phyloP scores from a whole-genome alignment of 1,139 yeast genomes.

The Wickerhamomyces sp. region DNA sequence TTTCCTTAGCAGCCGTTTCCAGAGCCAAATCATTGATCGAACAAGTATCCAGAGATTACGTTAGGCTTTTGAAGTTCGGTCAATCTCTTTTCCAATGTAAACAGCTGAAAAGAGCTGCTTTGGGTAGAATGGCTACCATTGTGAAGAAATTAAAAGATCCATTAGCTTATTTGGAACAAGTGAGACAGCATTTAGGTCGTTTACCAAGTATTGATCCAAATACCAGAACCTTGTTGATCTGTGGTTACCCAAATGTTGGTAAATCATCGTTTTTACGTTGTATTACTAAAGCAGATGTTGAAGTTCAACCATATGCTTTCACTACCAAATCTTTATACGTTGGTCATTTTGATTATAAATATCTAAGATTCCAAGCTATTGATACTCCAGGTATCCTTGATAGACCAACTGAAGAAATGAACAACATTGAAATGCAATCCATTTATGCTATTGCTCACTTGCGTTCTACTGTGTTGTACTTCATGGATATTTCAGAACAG shows the following conservation, averaged over 20 bases:
- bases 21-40: constrained; percentile 92
- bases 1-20: constrained; percentile 92
- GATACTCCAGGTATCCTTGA: constrained; percentile 99
- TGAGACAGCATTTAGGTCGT: constrained; percentile 98
- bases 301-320: constrained; percentile 98
- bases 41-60: constrained; percentile 94
- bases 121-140: constrained; percentile 99
- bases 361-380: constrained; percentile 95
- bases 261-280: constrained; percentile 90
- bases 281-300: constrained; percentile 97
- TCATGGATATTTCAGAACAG: constrained; percentile 98
- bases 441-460: constrained; percentile 98
- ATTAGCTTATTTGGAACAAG: constrained; percentile 89
- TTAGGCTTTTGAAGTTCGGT: constrained; percentile 89
- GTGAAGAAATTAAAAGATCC: constrained; percentile 94
- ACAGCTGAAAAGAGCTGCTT: constrained; percentile 95
- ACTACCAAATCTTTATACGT: constrained; percentile 93
- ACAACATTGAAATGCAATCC: constrained; percentile 98
- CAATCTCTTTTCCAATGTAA: constrained; percentile 98
- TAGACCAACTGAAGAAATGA: constrained; percentile 99
- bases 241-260: constrained; percentile 99
- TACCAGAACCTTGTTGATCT: constrained; percentile 92
- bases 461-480: constrained; percentile 92
- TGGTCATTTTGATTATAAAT: constrained; percentile 97
- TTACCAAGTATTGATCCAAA: constrained; percentile 97